Evolutionary conservation across 495 filamentous ascomycete species (phyloP).

Genomic region (Aspergillus funiculosus): DNA sequence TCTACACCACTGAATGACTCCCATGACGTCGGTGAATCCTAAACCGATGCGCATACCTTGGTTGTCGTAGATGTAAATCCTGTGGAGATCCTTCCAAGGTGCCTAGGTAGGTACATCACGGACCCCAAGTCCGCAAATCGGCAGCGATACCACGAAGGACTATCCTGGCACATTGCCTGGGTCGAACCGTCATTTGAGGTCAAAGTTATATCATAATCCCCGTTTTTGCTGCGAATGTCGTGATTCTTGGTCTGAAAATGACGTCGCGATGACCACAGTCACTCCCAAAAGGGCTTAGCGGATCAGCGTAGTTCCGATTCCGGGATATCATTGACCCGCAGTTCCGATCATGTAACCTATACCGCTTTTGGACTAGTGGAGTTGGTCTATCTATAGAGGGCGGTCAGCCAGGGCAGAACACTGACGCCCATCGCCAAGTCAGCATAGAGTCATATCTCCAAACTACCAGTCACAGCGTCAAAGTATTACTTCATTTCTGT

Average conservation of each 20-base stretch:
- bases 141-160: slow-evolving; percentile 1
- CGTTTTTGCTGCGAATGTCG: not conserved
- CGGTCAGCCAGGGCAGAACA: slow-evolving; percentile 14
- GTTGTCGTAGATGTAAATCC: not conserved
- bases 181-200: not conserved
- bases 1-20: not conserved
- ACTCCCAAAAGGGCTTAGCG: not conserved
- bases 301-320: not conserved
- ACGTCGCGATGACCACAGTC: slow-evolving; percentile 12
- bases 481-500: slow-evolving; percentile 1
- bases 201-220: not conserved
- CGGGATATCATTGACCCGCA: slow-evolving; percentile 13
- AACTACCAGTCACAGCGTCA: not conserved
- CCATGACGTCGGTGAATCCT: slow-evolving; percentile 3
- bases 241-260: slow-evolving; percentile 3
- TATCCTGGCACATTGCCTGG: not conserved
- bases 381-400: slow-evolving; percentile 2
- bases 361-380: not conserved
- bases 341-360: slow-evolving; percentile 6
- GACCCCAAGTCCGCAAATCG: slow-evolving; percentile 1
- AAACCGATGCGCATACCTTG: not conserved
- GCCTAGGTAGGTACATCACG: slow-evolving; percentile 1
- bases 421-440: too few relatives aligned
- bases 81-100: not conserved
- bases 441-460: not conserved